Evolutionary conservation across 164 flowering plant species (phyloP).

Genomic region (Annona squamosa): DNA sequence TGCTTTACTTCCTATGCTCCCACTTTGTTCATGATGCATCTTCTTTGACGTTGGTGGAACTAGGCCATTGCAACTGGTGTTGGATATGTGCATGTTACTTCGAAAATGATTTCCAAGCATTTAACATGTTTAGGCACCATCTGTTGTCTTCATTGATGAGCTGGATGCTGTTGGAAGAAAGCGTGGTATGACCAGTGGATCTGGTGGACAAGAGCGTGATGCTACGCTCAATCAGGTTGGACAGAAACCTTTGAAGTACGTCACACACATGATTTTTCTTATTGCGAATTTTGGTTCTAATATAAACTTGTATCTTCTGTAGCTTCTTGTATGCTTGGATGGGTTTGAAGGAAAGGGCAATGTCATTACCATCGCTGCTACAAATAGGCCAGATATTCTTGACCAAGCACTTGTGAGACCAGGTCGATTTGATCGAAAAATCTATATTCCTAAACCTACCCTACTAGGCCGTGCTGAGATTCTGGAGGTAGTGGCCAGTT

Average conservation of each 20-base stretch:
- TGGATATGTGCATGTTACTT: neutral
- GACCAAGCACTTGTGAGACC: constrained; percentile 97
- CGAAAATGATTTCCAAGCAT: neutral
- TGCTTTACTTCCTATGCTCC: neutral
- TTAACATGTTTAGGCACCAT: constrained; percentile 58
- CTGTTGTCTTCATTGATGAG: constrained; percentile 97
- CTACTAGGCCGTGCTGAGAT: constrained; percentile 80
- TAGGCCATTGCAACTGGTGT: neutral
- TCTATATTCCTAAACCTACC: constrained; percentile 80
- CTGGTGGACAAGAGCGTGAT: constrained; percentile 99
- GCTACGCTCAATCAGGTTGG: constrained; percentile 97
- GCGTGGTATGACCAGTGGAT: constrained; percentile 92
- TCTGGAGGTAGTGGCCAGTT: constrained; percentile 45
- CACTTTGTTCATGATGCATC: neutral
- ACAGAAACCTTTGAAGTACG: neutral
- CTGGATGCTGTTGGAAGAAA: constrained; percentile 98
- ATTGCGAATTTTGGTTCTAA: constrained; percentile 5
- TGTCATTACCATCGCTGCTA: constrained; percentile 93
- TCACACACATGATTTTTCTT: neutral
- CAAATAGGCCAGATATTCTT: constrained; percentile 93
- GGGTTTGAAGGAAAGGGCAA: constrained; percentile 98
- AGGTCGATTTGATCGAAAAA: constrained; percentile 89
- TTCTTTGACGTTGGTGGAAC: neutral
- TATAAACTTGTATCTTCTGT: constrained; percentile 6
- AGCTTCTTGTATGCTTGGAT: constrained; percentile 96